Base-by-base conservation (phyloP, 2,329 filamentous ascomycete genomes). In the Hypoxylon sp. region DNA sequence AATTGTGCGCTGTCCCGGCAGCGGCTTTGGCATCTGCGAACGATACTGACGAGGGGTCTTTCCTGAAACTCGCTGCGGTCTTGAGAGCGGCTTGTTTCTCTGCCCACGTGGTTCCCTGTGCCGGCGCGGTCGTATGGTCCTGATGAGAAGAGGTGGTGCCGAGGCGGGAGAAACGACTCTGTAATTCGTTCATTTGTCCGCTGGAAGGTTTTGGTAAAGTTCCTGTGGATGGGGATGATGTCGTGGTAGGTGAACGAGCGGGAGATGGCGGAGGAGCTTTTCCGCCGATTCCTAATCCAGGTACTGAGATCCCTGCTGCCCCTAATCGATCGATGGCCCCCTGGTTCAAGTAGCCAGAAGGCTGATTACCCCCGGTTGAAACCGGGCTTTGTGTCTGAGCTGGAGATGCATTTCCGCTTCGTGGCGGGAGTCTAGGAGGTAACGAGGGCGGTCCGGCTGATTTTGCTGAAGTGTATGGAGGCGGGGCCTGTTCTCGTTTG, bases 251-350 rank as follows among this genome's bases (percentile, higher is more conserved):
- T 7, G 65, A 63, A 8, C 52, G 73, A 68, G 27, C 72, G 63
- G 45, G 73, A 74, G 54, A 74, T 69, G 62, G 75, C 51, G 74
- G 76, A 61, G 68, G 75, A 71, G 73, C 14, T 25, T 53, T 53
- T 2, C 50, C 48, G 27, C 74, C 89, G 65, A 97, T 96, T 4
- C 91, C 91, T 3, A 97, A 82, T 0, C 86, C 91, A 0, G 93
- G 90, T 0, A 97, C 92, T 0, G 90, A 91, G 5, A 97, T 84
- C 0, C 94, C 94, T 0, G 92, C 90, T 37, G 88, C 85, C 9
- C 89, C 87, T 7, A 97, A 83, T 43, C 92, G 85, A 62, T 81
- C 84, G 59, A 90, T 76, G 4, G 93, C 90, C 4, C 83, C 86
- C 72, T 84, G 81, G 71, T 87, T 87, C 32, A 86, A 69, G 30